phyloP scores from a whole-genome alignment of 192 early-diverging fungal genomes.

The Backusella mclennaniae region DNA sequence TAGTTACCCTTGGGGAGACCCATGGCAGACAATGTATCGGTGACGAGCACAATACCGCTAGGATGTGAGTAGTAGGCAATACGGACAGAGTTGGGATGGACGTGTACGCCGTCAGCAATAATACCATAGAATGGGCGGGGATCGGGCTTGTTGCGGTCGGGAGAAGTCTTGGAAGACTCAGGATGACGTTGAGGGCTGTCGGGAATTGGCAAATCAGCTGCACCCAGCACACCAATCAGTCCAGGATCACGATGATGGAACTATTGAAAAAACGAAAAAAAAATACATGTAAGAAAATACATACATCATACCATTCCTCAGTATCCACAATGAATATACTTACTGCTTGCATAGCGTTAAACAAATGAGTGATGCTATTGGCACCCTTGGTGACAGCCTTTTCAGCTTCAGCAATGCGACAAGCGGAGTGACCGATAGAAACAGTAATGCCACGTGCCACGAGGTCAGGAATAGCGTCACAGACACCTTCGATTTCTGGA shows the following conservation, averaged over 20 bases:
- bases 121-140: constrained; percentile 81
- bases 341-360: constrained; percentile 81
- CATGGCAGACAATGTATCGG: constrained; percentile 79
- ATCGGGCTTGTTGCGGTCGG: constrained; percentile 35
- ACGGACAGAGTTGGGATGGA: constrained; percentile 77
- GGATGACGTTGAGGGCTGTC: constrained; percentile 20
- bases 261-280: constrained; percentile 18
- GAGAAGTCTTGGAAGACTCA: constrained; percentile 27
- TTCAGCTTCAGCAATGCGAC: constrained; percentile 65
- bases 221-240: constrained; percentile 71
- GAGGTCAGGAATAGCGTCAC: constrained; percentile 62
- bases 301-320: background rate
- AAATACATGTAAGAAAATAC: background rate
- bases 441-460: constrained; percentile 65
- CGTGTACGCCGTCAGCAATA: constrained; percentile 84
- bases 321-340: background rate
- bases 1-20: constrained; percentile 71
- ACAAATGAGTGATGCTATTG: constrained; percentile 77
- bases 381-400: constrained; percentile 62
- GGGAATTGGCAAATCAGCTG: constrained; percentile 37
- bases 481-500: constrained; percentile 74
- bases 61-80: constrained; percentile 85
- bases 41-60: constrained; percentile 72
- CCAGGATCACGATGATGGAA: constrained; percentile 90
- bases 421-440: constrained; percentile 67